These are phyloP conservation scores for Trichophyton schoenleinii DNA, from an alignment of 2,329 filamentous ascomycete species.

Conservation along the genomic window DNA sequence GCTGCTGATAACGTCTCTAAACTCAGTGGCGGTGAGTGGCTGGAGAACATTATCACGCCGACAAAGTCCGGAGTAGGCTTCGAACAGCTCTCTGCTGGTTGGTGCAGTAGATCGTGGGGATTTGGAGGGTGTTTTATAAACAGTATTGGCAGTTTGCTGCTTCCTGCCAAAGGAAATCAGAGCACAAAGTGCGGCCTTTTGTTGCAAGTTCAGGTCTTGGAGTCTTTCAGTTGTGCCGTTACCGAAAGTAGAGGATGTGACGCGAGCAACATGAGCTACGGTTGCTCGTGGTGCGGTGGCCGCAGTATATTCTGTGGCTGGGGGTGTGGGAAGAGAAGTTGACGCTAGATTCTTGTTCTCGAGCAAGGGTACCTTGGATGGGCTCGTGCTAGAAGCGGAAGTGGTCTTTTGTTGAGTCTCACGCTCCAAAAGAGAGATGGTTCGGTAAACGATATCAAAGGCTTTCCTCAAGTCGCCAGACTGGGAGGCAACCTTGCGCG, in stretches of 20 bases:
- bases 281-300: slow-evolving; percentile 77
- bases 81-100: slow-evolving; percentile 71
- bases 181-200: slow-evolving; percentile 87
- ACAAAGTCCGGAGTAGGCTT: slow-evolving; percentile 71
- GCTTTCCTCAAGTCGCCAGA: slow-evolving; percentile 90
- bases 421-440: slow-evolving; percentile 75
- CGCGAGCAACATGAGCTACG: slow-evolving; percentile 81
- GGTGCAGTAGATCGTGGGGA: slow-evolving; percentile 49
- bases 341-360: slow-evolving; percentile 69
- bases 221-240: slow-evolving; percentile 78
- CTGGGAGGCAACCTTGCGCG: slow-evolving; percentile 87
- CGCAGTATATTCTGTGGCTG: slow-evolving; percentile 48
- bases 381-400: slow-evolving; percentile 42
- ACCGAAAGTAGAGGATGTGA: slow-evolving; percentile 79
- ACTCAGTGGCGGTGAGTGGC: slow-evolving; percentile 80
- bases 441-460: slow-evolving; percentile 83
- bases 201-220: slow-evolving; percentile 80
- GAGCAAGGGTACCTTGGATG: slow-evolving; percentile 62
- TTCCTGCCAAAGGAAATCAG: slow-evolving; percentile 76
- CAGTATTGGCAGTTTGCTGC: slow-evolving; percentile 5
- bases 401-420: slow-evolving; percentile 60
- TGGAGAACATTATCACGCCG: slow-evolving; percentile 79
- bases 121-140: slow-evolving; percentile 47
- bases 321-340: slow-evolving; percentile 32
- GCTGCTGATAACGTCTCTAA: slow-evolving; percentile 80